Evolutionary conservation across 2,329 filamentous ascomycete species (phyloP), one percentile per base, ranked within the genome.

Genomic region (Colletotrichum trifolii): DNA sequence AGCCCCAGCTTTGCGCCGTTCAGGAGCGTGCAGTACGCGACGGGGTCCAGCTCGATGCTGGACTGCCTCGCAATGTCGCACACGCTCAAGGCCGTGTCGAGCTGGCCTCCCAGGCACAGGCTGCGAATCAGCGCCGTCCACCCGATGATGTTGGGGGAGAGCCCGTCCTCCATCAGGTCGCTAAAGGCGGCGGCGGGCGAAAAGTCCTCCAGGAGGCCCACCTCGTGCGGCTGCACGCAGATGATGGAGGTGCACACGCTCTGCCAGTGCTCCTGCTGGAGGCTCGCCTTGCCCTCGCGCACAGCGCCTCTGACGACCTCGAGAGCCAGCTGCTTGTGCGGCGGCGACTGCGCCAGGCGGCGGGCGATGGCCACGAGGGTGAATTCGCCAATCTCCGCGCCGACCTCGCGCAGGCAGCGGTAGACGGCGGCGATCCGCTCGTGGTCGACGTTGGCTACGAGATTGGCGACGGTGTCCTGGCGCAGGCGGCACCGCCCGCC

Each of bases 51-150:
- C 58, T 84, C 74, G 13, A 92, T 79, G 3, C 85, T 85, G 68
- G 87, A 83, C 12, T 82, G 77, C 54, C 84, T 77, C 74, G 94
- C 85, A 45, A 88, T 82, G 33, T 88, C 81, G 70, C 90, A 88
- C 54, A 95, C 84, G 45, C 86, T 82, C 78, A 88, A 87, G 0
- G 89, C 91, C 3, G 88, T 86, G 42, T 85, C 80, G 8, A 87
- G 74, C 69, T 92, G 86, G 10, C 85, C 84, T n/a, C 83, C 85
- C 63, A 88, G 81, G 70, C 91, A 87, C 13, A 94, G 87, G 63
- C 93, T 92, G 43, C 88, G 83, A 59, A 97, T 85, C 64, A 93
- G 79, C 48, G 91, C 83, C 13, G 90, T 91, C 72, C 91, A 87
- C 10, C 84, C 83, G 61, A 88, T 78, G 12, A 86, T 77, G 68